Percentiles rank a stretch among this genome's conserved stretches.
Evolutionary conservation across 345 rosid genomes (phyloP).

Genomic region (Nasturtium officinale): DNA sequence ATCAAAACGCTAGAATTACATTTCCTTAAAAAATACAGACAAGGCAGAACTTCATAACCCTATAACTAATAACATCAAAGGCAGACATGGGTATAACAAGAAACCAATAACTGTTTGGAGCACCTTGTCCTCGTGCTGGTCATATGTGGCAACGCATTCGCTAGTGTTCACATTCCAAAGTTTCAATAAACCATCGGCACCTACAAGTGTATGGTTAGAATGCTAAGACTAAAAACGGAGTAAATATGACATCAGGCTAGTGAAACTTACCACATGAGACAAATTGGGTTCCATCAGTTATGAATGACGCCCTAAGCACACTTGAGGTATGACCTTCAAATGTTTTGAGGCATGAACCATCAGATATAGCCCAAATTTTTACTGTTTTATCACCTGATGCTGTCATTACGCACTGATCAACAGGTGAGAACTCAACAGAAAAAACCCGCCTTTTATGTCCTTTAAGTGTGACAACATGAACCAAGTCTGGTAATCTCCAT

Average conservation of each 20-base stretch:
- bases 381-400: slow-evolving; percentile 94
- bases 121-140: slow-evolving; percentile 96
- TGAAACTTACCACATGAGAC: slow-evolving; percentile 80
- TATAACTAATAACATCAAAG: slow-evolving; percentile 3
- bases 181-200: slow-evolving; percentile 96
- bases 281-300: slow-evolving; percentile 86
- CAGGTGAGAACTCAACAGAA: slow-evolving; percentile 96
- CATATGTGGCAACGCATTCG: slow-evolving; percentile 91
- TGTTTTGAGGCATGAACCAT: slow-evolving; percentile 94
- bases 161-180: slow-evolving; percentile 83
- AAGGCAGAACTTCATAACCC: background rate
- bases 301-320: slow-evolving; percentile 85
- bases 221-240: slow-evolving; percentile 14
- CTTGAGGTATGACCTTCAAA: slow-evolving; percentile 95
- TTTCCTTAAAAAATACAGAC: slow-evolving; percentile 3
- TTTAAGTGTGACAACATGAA: slow-evolving; percentile 68
- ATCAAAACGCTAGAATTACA: slow-evolving; percentile 18
- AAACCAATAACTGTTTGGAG: slow-evolving; percentile 19
- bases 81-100: slow-evolving; percentile 7
- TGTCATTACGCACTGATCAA: slow-evolving; percentile 94
- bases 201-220: slow-evolving; percentile 47
- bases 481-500: slow-evolving; percentile 91
- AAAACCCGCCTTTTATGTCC: slow-evolving; percentile 96
- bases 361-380: slow-evolving; percentile 88
- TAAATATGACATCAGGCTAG: slow-evolving; percentile 12